These are phyloP conservation scores for Ustulina deusta DNA, from an alignment of 2,329 filamentous ascomycete species.

Conservation along the genomic window DNA sequence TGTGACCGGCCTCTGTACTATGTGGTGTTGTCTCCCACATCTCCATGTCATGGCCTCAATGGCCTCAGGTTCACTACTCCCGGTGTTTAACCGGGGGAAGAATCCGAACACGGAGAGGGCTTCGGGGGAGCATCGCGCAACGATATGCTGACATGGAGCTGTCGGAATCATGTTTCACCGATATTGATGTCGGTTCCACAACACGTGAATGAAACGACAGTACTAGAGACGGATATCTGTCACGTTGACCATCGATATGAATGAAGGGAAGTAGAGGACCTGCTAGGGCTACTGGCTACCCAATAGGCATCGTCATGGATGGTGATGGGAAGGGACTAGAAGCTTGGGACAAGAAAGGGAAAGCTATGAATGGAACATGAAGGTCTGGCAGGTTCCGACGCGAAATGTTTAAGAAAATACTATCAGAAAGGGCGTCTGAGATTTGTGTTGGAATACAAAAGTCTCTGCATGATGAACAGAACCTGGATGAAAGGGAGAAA, in stretches of 20 bases:
- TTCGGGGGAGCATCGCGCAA: constrained; percentile 4
- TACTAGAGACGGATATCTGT: background rate
- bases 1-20: background rate
- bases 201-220: constrained; percentile 9
- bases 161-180: constrained; percentile 26
- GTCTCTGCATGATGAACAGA: background rate
- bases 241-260: background rate
- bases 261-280: background rate
- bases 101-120: background rate
- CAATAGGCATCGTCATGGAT: background rate
- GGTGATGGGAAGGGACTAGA: background rate
- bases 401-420: background rate
- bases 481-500: background rate
- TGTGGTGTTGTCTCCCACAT: background rate
- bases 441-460: background rate
- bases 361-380: background rate
- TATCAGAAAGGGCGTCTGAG: background rate
- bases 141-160: constrained; percentile 10
- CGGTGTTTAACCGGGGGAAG: constrained; percentile 5
- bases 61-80: background rate
- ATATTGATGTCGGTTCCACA: constrained; percentile 1
- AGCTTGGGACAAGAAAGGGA: background rate
- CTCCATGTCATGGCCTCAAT: background rate
- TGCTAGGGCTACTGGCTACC: background rate
- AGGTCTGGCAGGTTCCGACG: background rate